Conservation (phyloP, 345 rosid genomes). For the Populus davidiana region DNA sequence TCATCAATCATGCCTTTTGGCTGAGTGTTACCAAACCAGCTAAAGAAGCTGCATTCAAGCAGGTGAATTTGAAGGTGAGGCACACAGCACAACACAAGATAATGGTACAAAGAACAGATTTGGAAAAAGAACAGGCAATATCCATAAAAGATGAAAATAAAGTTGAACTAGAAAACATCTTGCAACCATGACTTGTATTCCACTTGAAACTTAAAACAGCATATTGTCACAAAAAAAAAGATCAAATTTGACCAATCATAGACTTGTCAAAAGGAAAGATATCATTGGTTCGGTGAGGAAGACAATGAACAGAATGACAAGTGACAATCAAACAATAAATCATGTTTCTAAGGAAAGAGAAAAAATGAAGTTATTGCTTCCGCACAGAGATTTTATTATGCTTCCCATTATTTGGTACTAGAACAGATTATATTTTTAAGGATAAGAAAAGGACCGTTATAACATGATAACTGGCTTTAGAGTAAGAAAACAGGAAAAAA, state of each 20-base stretch:
- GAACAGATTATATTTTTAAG: neutral
- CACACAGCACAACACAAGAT: neutral
- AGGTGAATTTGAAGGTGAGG: neutral
- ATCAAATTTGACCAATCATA: neutral
- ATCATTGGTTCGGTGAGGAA: neutral
- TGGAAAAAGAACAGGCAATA: neutral
- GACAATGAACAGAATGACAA: neutral
- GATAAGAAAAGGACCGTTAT: neutral
- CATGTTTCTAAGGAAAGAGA: neutral
- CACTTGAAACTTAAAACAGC: neutral
- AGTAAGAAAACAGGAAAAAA: neutral
- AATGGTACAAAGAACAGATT: neutral
- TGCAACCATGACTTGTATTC: neutral
- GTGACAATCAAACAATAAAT: neutral
- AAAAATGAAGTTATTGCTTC: neutral
- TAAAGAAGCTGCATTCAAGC: slow-evolving; percentile 65
- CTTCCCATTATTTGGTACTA: neutral
- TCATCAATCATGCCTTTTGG: slow-evolving; percentile 58
- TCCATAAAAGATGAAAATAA: neutral
- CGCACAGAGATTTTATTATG: neutral
- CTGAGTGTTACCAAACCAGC: slow-evolving; percentile 67
- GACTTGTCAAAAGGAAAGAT: neutral
- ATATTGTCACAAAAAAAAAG: neutral
- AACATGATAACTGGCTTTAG: neutral
- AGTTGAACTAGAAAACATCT: neutral